These are phyloP conservation scores for Acrodontium crateriforme DNA, from an alignment of 2,329 filamentous ascomycete species.

Conservation along the genomic window DNA sequence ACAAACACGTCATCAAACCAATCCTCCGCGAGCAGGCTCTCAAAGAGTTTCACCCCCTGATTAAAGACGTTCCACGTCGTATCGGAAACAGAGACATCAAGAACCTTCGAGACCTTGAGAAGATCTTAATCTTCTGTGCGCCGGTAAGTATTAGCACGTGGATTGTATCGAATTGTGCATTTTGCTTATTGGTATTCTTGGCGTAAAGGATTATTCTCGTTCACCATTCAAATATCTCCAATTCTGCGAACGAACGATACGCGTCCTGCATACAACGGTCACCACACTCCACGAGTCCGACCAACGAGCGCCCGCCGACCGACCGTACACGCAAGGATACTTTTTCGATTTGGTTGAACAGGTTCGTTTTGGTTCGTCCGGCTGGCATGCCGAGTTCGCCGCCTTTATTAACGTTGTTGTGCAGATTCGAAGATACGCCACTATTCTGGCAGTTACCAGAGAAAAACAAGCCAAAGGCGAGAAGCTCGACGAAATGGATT, in stretches of 20 bases:
- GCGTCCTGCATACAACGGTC: conserved; percentile 79
- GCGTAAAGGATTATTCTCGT: conserved; percentile 55
- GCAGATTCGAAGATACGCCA: conserved; percentile 68
- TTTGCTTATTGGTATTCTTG: conserved; percentile 49
- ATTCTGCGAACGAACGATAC: conserved; percentile 83
- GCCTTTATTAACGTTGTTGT: conserved; percentile 13
- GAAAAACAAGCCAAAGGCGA: conserved; percentile 48
- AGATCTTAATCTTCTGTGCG: conserved; percentile 79
- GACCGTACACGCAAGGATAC: conserved; percentile 89
- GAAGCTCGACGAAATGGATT: conserved; percentile 37
- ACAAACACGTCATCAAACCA: conserved; percentile 64
- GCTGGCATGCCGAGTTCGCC: conserved; percentile 3
- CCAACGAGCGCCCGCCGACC: conserved; percentile 69
- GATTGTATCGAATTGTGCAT: conserved; percentile 43
- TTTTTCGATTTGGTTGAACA: conserved; percentile 94
- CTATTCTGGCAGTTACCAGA: conserved; percentile 64
- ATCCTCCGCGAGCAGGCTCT: conserved; percentile 59
- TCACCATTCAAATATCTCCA: conserved; percentile 66
- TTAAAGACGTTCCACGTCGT: conserved; percentile 63
- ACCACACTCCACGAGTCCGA: conserved; percentile 75
- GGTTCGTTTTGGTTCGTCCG: conserved; percentile 21
- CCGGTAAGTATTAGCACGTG: conserved; percentile 60
- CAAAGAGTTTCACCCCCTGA: conserved; percentile 67
- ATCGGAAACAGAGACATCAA: conserved; percentile 76
- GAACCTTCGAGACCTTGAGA: conserved; percentile 86